These are phyloP conservation scores for Chimonanthus praecox DNA, from an alignment of 164 flowering plant species.

Conservation along the genomic window DNA sequence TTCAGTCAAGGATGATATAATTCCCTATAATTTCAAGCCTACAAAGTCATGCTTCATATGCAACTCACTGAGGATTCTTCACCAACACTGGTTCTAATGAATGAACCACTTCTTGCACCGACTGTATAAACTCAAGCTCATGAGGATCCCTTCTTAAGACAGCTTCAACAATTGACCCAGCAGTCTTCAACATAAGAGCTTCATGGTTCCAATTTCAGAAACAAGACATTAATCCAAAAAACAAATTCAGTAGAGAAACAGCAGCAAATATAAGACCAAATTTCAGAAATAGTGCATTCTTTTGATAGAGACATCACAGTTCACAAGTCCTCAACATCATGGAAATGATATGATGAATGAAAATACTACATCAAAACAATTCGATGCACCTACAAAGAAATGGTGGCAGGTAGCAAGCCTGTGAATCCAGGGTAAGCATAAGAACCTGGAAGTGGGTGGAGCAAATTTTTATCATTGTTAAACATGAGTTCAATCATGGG, in stretches of 20 bases:
- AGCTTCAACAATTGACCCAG: constrained; percentile 94
- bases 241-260: constrained; percentile 1
- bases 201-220: constrained; percentile 15
- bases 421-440: neutral
- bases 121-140: constrained; percentile 89
- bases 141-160: constrained; percentile 93
- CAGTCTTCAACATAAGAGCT: constrained; percentile 93
- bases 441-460: neutral
- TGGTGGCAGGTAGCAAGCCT: neutral
- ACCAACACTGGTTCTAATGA: constrained; percentile 91
- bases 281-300: neutral
- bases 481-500: no score
- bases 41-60: neutral
- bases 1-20: neutral
- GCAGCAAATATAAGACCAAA: neutral
- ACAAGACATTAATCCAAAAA: constrained; percentile 9
- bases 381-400: neutral
- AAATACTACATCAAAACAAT: neutral
- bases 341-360: no score
- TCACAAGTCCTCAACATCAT: neutral
- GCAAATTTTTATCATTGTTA: no score
- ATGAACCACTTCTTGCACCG: constrained; percentile 87
- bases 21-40: neutral
- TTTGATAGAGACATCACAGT: neutral
- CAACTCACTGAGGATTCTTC: constrained; percentile 87